Evolutionary conservation across 352 stramenopile genomes (phyloP), one percentile per base, ranked within the genome.

Genomic region (Phytophthora brassicae): DNA sequence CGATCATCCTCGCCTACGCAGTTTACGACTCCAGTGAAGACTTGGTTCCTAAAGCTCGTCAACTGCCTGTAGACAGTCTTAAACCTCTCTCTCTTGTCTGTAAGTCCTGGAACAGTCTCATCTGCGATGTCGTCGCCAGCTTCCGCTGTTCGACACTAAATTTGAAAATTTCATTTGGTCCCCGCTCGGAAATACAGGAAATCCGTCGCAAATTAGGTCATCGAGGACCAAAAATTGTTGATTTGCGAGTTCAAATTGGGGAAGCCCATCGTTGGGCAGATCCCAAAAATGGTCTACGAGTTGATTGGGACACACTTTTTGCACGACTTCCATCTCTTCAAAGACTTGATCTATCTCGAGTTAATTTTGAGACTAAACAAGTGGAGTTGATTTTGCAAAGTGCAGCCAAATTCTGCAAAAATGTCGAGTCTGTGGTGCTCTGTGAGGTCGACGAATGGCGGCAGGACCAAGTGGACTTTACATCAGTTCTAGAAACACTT

Each of bases 181-280:
- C 50, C 16, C 61, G 66, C 44, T n/a, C 38, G 0, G 60, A 72
- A 44, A 17, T 72, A 31, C 19, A 56, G 23, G 42, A 13, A 11
- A 50, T 60, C 17, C 22, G n/a, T 22, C 65, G 54, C 4, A 20
- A 17, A 0, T 41, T 62, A 14, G 17, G 22, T 19, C 29, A 66
- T 6, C 53, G 66, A 24, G 68, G 74, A 19, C 6, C 35, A 20
- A 43, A 55, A 56, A 46, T 83, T 14, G 36, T 66, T 7, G 57
- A 72, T 20, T 55, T 81, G 29, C 56, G 38, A n/a, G 38, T 83
- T 19, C 56, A 50, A 39, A 60, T 83, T 48, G 68, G 69, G 11
- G 28, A 60, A n/a, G n/a, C n/a, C n/a, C n/a, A n/a, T n/a, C n/a
- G n/a, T n/a, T n/a, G n/a, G n/a, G n/a, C n/a, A n/a, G n/a, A n/a